These are phyloP conservation scores for Ascocoryne sarcoides DNA, from an alignment of 2,329 filamentous ascomycete species.

Conservation along the genomic window DNA sequence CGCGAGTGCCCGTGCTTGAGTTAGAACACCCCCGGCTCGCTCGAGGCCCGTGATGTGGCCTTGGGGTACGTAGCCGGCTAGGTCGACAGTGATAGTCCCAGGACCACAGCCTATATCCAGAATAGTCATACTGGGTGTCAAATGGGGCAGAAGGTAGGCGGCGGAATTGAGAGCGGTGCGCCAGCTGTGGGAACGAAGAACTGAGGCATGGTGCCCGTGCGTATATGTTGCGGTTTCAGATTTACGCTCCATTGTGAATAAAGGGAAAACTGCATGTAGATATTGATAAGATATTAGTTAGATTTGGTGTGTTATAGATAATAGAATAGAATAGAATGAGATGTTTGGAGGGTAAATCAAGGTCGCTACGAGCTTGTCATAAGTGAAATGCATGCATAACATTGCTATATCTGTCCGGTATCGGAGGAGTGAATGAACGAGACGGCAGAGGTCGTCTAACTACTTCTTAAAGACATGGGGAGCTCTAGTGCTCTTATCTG, in stretches of 20 bases:
- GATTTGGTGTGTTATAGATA: not conserved
- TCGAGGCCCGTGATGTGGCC: constrained; percentile 35
- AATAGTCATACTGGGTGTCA: constrained; percentile 25
- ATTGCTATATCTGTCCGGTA: constrained; percentile 1
- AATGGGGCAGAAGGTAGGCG: constrained; percentile 34
- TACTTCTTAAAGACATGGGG: not conserved
- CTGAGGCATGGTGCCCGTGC: constrained; percentile 12
- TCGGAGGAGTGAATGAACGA: constrained; percentile 2
- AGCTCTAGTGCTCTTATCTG: not conserved
- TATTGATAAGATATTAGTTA: constrained; percentile 2
- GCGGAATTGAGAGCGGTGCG: constrained; percentile 37
- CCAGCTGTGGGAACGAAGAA: constrained; percentile 27
- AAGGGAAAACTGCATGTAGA: constrained; percentile 1
- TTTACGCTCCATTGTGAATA: constrained; percentile 6
- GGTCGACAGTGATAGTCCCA: constrained; percentile 38
- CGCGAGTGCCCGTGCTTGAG: constrained; percentile 7
- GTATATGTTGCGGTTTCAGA: constrained; percentile 10
- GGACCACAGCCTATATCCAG: constrained; percentile 42
- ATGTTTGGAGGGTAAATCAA: not conserved
- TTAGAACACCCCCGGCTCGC: constrained; percentile 18
- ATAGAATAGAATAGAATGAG: not conserved
- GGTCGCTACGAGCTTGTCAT: constrained; percentile 1
- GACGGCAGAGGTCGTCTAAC: not conserved
- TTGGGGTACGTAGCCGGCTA: constrained; percentile 32
- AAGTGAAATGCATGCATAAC: not conserved